These are phyloP conservation scores for Geopyxis carbonaria DNA, from an alignment of 495 filamentous ascomycete species.

Conservation along the genomic window DNA sequence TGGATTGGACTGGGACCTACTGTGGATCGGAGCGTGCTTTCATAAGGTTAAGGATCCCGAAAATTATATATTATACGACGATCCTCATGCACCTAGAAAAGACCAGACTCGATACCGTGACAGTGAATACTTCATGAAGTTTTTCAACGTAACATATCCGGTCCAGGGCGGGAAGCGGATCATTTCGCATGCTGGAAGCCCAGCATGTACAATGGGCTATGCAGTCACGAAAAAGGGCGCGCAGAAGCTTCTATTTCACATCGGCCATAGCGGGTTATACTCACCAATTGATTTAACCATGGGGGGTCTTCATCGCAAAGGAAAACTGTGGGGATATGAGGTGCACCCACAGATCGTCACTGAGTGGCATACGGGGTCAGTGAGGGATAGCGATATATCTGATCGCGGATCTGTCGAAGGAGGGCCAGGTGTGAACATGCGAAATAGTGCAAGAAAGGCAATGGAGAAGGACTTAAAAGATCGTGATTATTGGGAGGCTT, in stretches of 20 bases:
- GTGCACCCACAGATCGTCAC: neutral
- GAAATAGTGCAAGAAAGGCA: too few species aligned
- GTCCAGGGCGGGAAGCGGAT: conserved; percentile 13
- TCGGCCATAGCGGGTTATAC: conserved; percentile 1
- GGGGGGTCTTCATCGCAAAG: neutral
- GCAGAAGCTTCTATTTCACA: conserved; percentile 9
- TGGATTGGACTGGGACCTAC: conserved; percentile 30
- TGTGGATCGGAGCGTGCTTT: conserved; percentile 31
- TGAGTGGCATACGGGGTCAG: neutral
- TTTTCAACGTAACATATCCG: neutral
- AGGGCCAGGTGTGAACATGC: too few species aligned
- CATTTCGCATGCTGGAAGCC: conserved; percentile 24
- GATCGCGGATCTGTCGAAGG: too few species aligned
- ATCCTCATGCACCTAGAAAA: neutral
- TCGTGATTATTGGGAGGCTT: too few species aligned
- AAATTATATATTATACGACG: neutral
- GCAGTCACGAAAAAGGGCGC: conserved; percentile 23
- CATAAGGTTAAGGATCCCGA: neutral
- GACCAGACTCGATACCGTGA: neutral
- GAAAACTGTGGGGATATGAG: neutral
- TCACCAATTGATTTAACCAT: neutral
- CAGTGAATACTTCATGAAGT: neutral
- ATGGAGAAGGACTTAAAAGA: too few species aligned
- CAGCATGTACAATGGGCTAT: conserved; percentile 31
- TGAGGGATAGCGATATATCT: neutral